These are phyloP conservation scores for Erysimum cheiri DNA, from an alignment of 441 rosid species.

Conservation along the genomic window DNA sequence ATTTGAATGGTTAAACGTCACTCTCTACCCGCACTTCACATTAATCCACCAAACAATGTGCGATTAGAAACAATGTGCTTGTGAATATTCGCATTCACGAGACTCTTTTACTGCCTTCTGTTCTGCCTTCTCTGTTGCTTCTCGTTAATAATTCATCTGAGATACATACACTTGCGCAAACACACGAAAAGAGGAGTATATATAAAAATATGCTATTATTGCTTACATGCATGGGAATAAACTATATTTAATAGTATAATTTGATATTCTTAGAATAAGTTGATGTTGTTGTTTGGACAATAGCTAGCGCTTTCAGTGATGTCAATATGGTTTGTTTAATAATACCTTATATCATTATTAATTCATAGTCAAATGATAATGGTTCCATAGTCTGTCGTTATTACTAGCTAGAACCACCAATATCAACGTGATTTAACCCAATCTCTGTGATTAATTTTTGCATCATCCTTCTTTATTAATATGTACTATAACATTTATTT, in stretches of 20 bases:
- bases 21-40: not conserved
- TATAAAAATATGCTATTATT: slow-evolving; percentile 12
- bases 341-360: not conserved
- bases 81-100: slow-evolving; percentile 30
- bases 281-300: slow-evolving; percentile 13
- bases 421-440: no score
- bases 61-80: slow-evolving; percentile 7
- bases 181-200: slow-evolving; percentile 6
- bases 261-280: not conserved
- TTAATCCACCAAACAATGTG: slow-evolving; percentile 16
- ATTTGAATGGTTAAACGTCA: not conserved
- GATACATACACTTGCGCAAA: slow-evolving; percentile 28
- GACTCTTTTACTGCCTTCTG: slow-evolving; percentile 6
- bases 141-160: slow-evolving; percentile 29
- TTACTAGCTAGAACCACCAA: no score
- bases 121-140: slow-evolving; percentile 21
- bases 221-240: slow-evolving; percentile 31
- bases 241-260: not conserved
- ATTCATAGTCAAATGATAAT: slow-evolving; percentile 15
- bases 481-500: no score
- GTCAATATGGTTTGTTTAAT: slow-evolving; percentile 23
- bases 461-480: no score
- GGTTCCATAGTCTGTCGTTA: no score
- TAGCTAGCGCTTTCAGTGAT: slow-evolving; percentile 22
- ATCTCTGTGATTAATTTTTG: no score